Evolutionary conservation across 352 stramenopile species (phyloP).

Genomic region (Blastocystis hominis): DNA sequence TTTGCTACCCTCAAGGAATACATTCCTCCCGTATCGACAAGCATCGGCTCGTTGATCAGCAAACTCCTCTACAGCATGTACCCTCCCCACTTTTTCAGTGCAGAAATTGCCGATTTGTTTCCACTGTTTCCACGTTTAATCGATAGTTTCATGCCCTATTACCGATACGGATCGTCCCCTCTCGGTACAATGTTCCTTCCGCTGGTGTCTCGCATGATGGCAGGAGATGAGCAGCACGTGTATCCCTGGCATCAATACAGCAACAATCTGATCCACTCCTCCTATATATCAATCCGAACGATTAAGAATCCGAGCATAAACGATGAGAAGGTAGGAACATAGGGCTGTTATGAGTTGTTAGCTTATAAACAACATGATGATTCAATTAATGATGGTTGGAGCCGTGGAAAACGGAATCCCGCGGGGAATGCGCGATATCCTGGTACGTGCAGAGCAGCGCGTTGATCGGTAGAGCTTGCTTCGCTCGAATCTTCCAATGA

Average conservation of each 20-base stretch:
- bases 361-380: background rate
- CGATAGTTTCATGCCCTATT: background rate
- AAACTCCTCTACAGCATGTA: background rate
- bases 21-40: background rate
- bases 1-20: background rate
- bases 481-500: background rate
- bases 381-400: background rate
- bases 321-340: no score
- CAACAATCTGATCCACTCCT: background rate
- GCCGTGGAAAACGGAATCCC: background rate
- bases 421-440: background rate
- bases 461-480: background rate
- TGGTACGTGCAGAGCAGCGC: background rate
- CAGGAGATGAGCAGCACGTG: background rate
- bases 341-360: no score
- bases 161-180: background rate
- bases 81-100: constrained; percentile 33
- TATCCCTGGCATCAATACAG: background rate
- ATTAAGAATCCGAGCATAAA: no score
- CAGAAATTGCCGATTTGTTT: background rate
- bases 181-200: background rate
- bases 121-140: background rate
- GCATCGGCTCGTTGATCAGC: background rate
- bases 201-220: background rate
- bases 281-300: no score